Evolutionary conservation across 225 moss, liverwort and hornwort genomes (phyloP), one percentile per base, ranked within the genome.

Genomic region (Marchantia polymorpha): DNA sequence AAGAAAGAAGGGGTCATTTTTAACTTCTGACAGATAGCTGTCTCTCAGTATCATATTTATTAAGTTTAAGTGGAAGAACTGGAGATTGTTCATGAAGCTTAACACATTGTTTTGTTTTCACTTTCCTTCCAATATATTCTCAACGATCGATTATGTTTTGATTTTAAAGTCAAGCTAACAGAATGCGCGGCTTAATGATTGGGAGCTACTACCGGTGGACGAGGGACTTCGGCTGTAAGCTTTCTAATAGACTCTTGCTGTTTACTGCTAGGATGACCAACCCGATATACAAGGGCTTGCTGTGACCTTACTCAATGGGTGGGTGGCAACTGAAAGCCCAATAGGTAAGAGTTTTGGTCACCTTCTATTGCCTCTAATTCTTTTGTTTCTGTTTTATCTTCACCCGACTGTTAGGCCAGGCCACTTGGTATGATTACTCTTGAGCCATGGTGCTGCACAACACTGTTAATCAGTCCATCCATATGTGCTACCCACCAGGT

Each of bases 231-330:
- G 39, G 39, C 5, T 39, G 39, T 39, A 9, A 4, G 27, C 49
- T 13, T n/a, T 74, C 74, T 74, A 14, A 25, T 71, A 50, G 51
- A 22, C 16, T 8, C 22, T 22, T 29, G 22, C 8, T 46, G 4
- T 76, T 26, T 83, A 15, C n/a, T 72, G 56, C 77, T 92, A 99
- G 97, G 93, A 93, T 90, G 97, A 95, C 80, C 97, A 99, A 78
- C 93, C 97, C 82, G 94, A 92, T 80, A 99, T 99, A 39, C 97
- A 99, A 88, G 97, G 97, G 72, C 91, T 99, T 59, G 91, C 95
- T 75, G 93, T 93, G 69, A 93, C 94, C 16, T 81, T 99, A 80
- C 85, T 93, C 84, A 90, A 90, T 79, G 93, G 92, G 78, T 93
- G 93, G 84, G 93, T 89, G 88, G 85, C 93, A 77, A 91, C 93